Conservation (phyloP, 225 moss, liverwort and hornwort genomes). For the Asterella californica region DNA sequence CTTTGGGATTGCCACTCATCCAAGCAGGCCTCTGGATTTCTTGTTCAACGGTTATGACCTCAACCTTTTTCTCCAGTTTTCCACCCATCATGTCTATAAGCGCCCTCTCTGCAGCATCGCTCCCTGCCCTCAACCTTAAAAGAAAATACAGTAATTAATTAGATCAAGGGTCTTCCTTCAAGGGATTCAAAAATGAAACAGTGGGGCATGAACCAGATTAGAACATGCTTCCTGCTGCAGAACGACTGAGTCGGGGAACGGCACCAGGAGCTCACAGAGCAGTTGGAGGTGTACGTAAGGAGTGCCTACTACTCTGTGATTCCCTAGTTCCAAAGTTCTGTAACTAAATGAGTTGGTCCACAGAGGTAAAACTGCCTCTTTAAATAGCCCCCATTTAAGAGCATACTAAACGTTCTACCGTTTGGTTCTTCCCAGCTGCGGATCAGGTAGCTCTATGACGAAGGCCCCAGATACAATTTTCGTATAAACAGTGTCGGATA, state of each 20-base stretch:
- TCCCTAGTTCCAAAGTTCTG: no score
- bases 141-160: neutral
- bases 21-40: slow-evolving; percentile 61
- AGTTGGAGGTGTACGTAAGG: no score
- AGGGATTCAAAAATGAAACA: neutral
- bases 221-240: neutral
- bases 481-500: no score
- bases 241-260: neutral
- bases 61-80: slow-evolving; percentile 80
- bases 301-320: no score
- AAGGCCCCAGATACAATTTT: no score
- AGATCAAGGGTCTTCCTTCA: neutral
- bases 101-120: slow-evolving; percentile 62
- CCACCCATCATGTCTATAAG: slow-evolving; percentile 94
- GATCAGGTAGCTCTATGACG: no score
- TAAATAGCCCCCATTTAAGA: no score
- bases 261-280: neutral
- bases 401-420: no score
- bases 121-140: slow-evolving; percentile 49
- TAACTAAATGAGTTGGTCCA: no score
- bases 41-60: slow-evolving; percentile 51
- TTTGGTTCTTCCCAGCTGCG: no score
- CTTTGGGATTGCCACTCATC: slow-evolving; percentile 86
- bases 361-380: no score
- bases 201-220: neutral